These are phyloP conservation scores for Aphanomyces cochlioides DNA, from an alignment of 352 stramenopile genomes.

Conservation along the genomic window DNA sequence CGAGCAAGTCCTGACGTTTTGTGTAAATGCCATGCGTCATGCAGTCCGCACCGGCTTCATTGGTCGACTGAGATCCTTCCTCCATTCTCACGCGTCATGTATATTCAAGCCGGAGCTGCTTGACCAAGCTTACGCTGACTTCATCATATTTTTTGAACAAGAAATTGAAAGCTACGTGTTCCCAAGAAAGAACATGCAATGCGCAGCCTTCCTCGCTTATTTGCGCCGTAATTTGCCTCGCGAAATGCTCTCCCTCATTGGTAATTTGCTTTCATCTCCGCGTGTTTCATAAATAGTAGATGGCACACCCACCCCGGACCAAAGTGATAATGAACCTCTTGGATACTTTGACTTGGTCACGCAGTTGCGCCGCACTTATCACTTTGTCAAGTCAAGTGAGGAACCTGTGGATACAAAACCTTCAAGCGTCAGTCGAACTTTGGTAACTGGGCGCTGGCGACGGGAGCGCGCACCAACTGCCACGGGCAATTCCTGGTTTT, in stretches of 20 bases:
- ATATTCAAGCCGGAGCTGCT: slow-evolving; percentile 30
- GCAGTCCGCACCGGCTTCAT: slow-evolving; percentile 27
- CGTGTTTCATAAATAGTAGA: too few species aligned
- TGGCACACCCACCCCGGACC: not conserved
- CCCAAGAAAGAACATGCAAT: slow-evolving; percentile 29
- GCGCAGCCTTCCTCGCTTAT: slow-evolving; percentile 26
- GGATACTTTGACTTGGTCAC: slow-evolving; percentile 30
- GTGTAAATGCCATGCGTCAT: slow-evolving; percentile 24
- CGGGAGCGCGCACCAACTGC: not conserved
- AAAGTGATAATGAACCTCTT: slow-evolving; percentile 4
- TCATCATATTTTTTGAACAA: slow-evolving; percentile 29
- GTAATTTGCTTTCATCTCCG: not conserved
- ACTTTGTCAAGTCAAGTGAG: slow-evolving; percentile 28
- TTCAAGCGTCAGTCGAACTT: not conserved
- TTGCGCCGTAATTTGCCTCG: slow-evolving; percentile 18
- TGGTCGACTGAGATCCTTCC: slow-evolving; percentile 19
- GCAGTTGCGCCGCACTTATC: slow-evolving; percentile 25
- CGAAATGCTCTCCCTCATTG: slow-evolving; percentile 10
- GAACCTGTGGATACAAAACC: slow-evolving; percentile 14
- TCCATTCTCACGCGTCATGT: slow-evolving; percentile 27
- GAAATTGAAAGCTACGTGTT: slow-evolving; percentile 29
- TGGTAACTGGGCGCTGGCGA: slow-evolving; percentile 22
- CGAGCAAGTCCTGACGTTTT: slow-evolving; percentile 29
- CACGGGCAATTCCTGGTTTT: slow-evolving; percentile 22
- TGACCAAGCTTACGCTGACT: slow-evolving; percentile 28